Conservation (phyloP, 2,329 filamentous ascomycete species). For the Phoma sp. region DNA sequence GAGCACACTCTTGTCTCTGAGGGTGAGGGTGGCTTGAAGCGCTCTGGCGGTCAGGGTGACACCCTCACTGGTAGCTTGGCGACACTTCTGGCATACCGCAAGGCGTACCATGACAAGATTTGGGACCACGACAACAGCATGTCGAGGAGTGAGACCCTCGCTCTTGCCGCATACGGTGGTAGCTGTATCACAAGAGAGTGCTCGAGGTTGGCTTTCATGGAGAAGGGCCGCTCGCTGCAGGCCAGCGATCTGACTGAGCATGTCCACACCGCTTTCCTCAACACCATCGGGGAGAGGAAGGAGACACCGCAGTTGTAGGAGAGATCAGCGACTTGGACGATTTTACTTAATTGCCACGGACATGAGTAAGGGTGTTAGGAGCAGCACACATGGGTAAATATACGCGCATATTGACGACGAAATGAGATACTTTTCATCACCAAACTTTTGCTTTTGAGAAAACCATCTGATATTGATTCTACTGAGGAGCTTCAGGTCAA, state of each 20-base stretch:
- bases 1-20: slow-evolving; percentile 76
- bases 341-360: neutral
- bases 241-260: slow-evolving; percentile 92
- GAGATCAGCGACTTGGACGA: neutral
- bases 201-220: slow-evolving; percentile 82
- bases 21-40: slow-evolving; percentile 80
- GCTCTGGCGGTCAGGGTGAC: slow-evolving; percentile 93
- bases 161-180: slow-evolving; percentile 84
- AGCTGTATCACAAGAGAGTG: slow-evolving; percentile 89
- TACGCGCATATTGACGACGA: too few relatives aligned
- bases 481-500: too few relatives aligned
- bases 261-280: slow-evolving; percentile 80
- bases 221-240: slow-evolving; percentile 86
- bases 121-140: slow-evolving; percentile 70
- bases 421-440: too few relatives aligned
- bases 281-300: slow-evolving; percentile 73
- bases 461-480: too few relatives aligned
- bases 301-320: slow-evolving; percentile 34
- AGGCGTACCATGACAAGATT: slow-evolving; percentile 80
- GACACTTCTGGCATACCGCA: slow-evolving; percentile 86
- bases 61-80: slow-evolving; percentile 89
- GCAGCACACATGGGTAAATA: too few relatives aligned
- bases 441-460: too few relatives aligned
- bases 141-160: slow-evolving; percentile 64
- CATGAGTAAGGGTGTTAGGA: neutral